These are phyloP conservation scores for Achaetomiella virescens DNA, from an alignment of 495 filamentous ascomycete species.

Conservation along the genomic window DNA sequence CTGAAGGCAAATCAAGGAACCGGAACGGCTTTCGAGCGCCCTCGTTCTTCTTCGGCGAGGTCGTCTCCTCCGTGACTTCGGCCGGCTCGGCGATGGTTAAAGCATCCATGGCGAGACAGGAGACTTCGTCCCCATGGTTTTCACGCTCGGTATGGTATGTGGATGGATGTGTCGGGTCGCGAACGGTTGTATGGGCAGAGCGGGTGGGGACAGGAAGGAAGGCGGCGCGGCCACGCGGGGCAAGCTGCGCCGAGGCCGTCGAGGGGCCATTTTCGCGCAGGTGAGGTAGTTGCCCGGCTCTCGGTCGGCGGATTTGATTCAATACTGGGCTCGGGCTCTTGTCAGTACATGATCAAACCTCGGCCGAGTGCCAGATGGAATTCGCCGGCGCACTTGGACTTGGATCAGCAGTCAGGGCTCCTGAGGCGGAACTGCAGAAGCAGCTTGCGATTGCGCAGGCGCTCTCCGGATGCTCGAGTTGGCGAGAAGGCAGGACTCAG, in stretches of 20 bases:
- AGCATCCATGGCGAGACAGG: conserved; percentile 27
- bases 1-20: conserved; percentile 71
- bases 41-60: conserved; percentile 18
- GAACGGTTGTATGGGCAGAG: conserved; percentile 29
- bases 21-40: conserved; percentile 47
- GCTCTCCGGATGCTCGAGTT: conserved; percentile 11
- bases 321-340: neutral
- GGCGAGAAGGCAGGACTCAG: conserved; percentile 26
- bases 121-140: conserved; percentile 31
- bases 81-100: conserved; percentile 26
- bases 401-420: neutral
- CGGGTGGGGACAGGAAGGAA: conserved; percentile 27
- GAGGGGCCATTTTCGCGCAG: conserved; percentile 29
- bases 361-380: neutral
- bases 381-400: neutral
- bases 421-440: neutral
- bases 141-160: conserved; percentile 43
- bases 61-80: neutral
- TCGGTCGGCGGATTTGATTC: neutral
- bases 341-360: neutral
- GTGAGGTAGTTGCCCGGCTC: neutral
- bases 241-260: conserved; percentile 21
- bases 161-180: conserved; percentile 37
- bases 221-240: conserved; percentile 24
- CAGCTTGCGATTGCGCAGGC: neutral